Conservation (phyloP, 1,284 basidiomycete genomes). For the Leccinum solheimii region DNA sequence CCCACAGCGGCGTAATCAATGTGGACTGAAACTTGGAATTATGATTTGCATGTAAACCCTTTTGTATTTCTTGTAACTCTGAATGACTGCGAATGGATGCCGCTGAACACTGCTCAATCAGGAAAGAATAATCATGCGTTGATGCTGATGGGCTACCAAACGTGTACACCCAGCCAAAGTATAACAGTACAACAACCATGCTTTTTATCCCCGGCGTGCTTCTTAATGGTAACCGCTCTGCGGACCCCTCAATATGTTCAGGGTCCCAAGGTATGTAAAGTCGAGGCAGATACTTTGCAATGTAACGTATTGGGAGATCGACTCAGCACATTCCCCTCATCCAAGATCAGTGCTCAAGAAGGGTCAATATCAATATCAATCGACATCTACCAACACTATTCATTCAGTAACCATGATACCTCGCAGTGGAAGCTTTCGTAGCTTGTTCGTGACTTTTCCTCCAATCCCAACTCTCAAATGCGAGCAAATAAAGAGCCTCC, state of each 20-base stretch:
- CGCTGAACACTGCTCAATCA: background rate
- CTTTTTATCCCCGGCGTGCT: background rate
- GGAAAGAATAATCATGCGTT: background rate
- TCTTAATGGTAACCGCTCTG: background rate
- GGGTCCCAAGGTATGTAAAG: background rate
- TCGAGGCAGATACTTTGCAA: background rate
- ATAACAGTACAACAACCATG: background rate
- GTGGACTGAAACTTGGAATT: background rate
- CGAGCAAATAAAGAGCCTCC: conserved; percentile 30
- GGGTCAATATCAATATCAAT: no score
- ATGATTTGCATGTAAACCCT: background rate
- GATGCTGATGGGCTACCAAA: background rate
- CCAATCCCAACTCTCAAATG: background rate
- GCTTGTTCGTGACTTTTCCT: background rate
- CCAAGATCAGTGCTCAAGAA: background rate
- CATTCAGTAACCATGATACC: background rate
- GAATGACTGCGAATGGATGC: background rate
- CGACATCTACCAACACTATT: background rate
- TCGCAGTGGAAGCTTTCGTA: background rate
- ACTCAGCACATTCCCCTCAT: background rate
- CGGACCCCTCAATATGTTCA: background rate
- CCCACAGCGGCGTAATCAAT: conserved; percentile 20
- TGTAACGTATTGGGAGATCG: background rate
- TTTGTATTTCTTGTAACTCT: background rate
- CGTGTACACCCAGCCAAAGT: background rate